Conservation (phyloP, 768 basidiomycete genomes). For the Naganishia vishniacii region DNA sequence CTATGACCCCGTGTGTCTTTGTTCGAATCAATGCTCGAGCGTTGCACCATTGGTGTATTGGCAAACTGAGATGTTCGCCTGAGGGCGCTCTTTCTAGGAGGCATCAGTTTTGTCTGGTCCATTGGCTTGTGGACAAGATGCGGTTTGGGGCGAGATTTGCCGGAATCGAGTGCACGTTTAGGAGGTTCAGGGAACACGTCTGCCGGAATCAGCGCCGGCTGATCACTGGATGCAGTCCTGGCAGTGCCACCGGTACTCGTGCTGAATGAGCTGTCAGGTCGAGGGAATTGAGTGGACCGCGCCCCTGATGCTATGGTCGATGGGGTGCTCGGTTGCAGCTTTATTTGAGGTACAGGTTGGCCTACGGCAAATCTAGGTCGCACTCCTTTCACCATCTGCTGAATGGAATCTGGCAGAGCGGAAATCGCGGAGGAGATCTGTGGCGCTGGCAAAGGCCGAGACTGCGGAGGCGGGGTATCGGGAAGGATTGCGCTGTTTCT, state of each 20-base stretch:
- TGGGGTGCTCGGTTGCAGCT: constrained; percentile 12
- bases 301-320: constrained; percentile 1
- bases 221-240: neutral
- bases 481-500: neutral
- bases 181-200: constrained; percentile 3
- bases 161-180: neutral
- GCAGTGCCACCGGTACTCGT: neutral
- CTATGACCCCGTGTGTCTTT: neutral
- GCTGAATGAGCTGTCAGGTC: constrained; percentile 6
- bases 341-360: neutral
- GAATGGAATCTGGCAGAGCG: constrained; percentile 1
- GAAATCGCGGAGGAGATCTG: constrained; percentile 9
- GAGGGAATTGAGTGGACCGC: neutral
- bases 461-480: neutral
- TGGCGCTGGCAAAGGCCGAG: neutral
- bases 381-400: constrained; percentile 9
- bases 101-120: constrained; percentile 12
- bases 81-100: constrained; percentile 11
- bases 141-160: neutral
- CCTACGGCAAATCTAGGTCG: constrained; percentile 2
- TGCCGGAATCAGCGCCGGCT: neutral
- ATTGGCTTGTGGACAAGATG: neutral
- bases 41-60: neutral
- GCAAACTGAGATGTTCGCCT: constrained; percentile 2
- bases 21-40: neutral